Conservation (phyloP, 106 monocot genomes). For the Platanthera guangdongensis region DNA sequence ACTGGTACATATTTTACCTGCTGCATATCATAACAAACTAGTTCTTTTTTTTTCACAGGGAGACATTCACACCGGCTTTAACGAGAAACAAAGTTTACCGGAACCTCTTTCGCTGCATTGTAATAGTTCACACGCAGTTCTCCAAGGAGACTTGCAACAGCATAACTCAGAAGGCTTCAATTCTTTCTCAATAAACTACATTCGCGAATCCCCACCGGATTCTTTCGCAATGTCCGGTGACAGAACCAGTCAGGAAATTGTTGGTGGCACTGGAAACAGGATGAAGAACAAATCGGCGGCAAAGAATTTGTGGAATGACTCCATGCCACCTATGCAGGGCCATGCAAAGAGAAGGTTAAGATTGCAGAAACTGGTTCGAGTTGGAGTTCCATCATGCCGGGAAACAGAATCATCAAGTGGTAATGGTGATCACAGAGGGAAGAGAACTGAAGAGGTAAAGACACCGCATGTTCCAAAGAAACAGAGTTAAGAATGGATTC, state of each 20-base stretch:
- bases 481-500: neutral
- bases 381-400: neutral
- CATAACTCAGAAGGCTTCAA: neutral
- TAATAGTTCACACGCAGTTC: neutral
- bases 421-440: neutral
- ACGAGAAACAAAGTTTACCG: neutral
- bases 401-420: neutral
- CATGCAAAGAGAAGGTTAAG: constrained; percentile 8
- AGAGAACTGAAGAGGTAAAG: neutral
- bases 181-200: neutral
- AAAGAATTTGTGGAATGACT: neutral
- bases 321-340: neutral
- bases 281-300: neutral
- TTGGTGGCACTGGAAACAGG: neutral
- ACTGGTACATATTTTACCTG: neutral
- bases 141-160: neutral
- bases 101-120: neutral
- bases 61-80: neutral
- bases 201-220: neutral
- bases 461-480: neutral
- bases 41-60: constrained; percentile 5
- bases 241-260: neutral
- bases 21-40: neutral
- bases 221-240: neutral
- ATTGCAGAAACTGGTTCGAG: neutral